A percentile compares a stretch with the other conserved stretches of the same genome.
Evolutionary conservation across 2,329 filamentous ascomycete species (phyloP).

Genomic region (Pyricularia grisea): DNA sequence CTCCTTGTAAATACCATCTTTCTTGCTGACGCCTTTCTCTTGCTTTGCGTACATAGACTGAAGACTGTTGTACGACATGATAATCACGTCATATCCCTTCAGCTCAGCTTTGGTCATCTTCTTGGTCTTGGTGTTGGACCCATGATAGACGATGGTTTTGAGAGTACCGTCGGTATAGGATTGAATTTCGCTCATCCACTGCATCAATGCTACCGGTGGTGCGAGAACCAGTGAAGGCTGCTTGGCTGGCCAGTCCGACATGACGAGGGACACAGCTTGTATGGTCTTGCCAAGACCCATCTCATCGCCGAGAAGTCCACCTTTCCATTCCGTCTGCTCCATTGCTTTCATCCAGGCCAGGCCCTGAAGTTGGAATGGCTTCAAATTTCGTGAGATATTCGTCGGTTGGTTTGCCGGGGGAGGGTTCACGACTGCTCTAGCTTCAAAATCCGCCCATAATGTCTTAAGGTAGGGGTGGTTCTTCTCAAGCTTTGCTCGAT

Average conservation of each 20-base stretch:
- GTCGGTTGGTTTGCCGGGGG: constrained; percentile 59
- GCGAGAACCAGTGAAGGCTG: constrained; percentile 80
- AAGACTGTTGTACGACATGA: constrained; percentile 91
- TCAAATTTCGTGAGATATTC: constrained; percentile 73
- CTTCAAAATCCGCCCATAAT: constrained; percentile 76
- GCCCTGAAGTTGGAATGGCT: constrained; percentile 89
- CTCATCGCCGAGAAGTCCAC: constrained; percentile 88
- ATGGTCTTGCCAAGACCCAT: constrained; percentile 99
- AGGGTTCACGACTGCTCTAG: constrained; percentile 55
- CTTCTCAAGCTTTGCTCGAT: constrained; percentile 60
- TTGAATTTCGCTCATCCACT: constrained; percentile 79
- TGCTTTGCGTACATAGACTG: constrained; percentile 92
- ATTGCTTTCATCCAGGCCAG: constrained; percentile 91
- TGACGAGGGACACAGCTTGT: constrained; percentile 92
- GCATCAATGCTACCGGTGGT: constrained; percentile 88
- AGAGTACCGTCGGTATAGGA: constrained; percentile 79
- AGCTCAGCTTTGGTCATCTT: constrained; percentile 64
- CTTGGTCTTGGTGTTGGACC: constrained; percentile 77
- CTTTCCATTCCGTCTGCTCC: constrained; percentile 76
- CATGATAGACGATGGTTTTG: constrained; percentile 85
- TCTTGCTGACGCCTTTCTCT: constrained; percentile 78
- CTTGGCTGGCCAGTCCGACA: constrained; percentile 88
- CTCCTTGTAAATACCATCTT: constrained; percentile 73
- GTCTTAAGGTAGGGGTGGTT: constrained; percentile 70
- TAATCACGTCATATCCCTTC: constrained; percentile 81